Evolutionary conservation across 1,284 basidiomycete species (phyloP).

Genomic region (Austroboletus niveus): DNA sequence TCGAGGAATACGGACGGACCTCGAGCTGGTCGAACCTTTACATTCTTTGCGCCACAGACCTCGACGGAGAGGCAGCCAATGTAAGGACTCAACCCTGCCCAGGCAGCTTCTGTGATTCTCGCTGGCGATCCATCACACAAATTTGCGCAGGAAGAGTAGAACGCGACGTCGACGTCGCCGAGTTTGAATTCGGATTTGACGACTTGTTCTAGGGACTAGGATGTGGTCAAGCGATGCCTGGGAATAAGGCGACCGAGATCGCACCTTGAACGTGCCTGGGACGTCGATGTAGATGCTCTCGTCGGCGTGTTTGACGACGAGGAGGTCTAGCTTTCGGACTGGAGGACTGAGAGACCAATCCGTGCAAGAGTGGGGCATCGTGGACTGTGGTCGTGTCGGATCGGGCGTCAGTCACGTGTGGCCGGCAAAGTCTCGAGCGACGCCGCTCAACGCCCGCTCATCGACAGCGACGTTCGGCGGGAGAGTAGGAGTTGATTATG

Average conservation of each 20-base stretch:
- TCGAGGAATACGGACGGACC: neutral
- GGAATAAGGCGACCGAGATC: neutral
- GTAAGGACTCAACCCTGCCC: constrained; percentile 16
- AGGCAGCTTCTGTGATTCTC: constrained; percentile 20
- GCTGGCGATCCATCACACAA: constrained; percentile 19
- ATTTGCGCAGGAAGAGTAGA: constrained; percentile 23
- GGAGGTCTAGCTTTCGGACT: constrained; percentile 17
- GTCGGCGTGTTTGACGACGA: constrained; percentile 18
- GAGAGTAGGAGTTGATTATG: constrained; percentile 8
- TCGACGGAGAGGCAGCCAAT: constrained; percentile 27
- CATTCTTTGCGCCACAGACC: neutral
- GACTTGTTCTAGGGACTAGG: constrained; percentile 17
- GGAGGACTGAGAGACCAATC: constrained; percentile 25
- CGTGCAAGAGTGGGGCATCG: constrained; percentile 26
- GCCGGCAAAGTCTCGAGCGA: too few relatives aligned
- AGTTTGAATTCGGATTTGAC: constrained; percentile 23
- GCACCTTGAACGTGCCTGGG: constrained; percentile 21
- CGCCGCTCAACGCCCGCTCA: too few relatives aligned
- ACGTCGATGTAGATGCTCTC: constrained; percentile 21
- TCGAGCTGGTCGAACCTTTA: neutral
- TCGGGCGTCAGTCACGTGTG: neutral
- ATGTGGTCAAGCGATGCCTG: neutral
- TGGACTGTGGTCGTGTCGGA: neutral
- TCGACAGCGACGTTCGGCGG: too few relatives aligned
- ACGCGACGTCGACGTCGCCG: constrained; percentile 11